Evolutionary conservation across 108 stramenopile genomes (phyloP).

Genomic region (Ochromonas danica): DNA sequence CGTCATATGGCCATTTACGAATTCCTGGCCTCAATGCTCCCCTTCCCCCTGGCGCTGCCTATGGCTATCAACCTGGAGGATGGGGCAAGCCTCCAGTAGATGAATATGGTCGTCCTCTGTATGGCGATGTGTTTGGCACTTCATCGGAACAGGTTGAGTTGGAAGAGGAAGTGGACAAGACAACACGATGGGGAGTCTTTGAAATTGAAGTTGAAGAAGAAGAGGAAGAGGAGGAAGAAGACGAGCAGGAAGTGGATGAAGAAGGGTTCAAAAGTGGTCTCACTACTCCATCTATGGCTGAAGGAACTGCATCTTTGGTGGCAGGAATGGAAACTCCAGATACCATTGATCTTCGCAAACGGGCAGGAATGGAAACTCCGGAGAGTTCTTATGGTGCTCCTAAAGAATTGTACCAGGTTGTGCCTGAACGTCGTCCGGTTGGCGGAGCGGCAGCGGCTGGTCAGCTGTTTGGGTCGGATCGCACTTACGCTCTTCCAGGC

Average conservation of each 20-base stretch:
- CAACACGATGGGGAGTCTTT: conserved; percentile 45
- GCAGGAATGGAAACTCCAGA: conserved; percentile 44
- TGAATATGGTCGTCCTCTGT: conserved; percentile 77
- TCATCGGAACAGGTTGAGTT: conserved; percentile 26
- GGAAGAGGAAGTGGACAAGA: conserved; percentile 47
- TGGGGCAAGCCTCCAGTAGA: conserved; percentile 99
- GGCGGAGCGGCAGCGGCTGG: conserved; percentile 22
- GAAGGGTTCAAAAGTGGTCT: conserved; percentile 36
- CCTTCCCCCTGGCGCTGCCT: conserved; percentile 76
- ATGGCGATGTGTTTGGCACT: conserved; percentile 80
- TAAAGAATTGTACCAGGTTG: conserved; percentile 56
- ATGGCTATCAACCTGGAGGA: conserved; percentile 89
- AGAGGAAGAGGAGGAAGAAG: conserved; percentile 60
- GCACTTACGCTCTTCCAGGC: conserved; percentile 44
- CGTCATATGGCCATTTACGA: conserved; percentile 78
- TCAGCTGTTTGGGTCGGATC: conserved; percentile 47
- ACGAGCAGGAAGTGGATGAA: conserved; percentile 63
- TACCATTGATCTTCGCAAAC: conserved; percentile 52
- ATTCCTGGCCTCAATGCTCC: conserved; percentile 98
- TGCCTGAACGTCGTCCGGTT: conserved; percentile 3
- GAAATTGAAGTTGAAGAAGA: conserved; percentile 55
- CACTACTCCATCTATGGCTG: neutral
- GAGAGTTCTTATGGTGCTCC: conserved; percentile 40
- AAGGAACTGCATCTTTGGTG: neutral
- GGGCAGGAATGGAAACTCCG: conserved; percentile 33